Base-by-base conservation (phyloP, 176 grass and related monocot genomes). In the Bolboschoenus planiculmis region DNA sequence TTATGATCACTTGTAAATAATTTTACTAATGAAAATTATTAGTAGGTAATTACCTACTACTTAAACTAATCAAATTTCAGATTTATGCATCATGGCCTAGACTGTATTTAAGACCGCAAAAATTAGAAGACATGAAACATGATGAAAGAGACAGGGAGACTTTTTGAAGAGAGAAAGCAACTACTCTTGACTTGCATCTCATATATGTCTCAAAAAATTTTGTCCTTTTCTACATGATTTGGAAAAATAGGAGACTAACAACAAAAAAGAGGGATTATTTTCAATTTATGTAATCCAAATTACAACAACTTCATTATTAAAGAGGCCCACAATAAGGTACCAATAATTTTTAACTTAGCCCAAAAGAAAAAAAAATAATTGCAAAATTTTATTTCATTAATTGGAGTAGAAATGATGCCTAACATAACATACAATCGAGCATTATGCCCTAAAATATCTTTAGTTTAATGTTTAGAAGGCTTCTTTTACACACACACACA, bases 141-240 rank as follows among this genome's bases (percentile, higher is more conserved):
- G 2, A 70, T 21, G 36, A 20, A 21, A 40, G 35, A n/a, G 2
- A 70, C 7, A 62, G 8, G 30, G 10, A 72, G 37, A 43, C 67
- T 72, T 72, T 71, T 73, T n/a, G 21, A 46, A 47, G n/a, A 72
- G 60, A 65, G 39, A 73, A 47, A 73, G 68, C 68, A 73, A 73
- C 68, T 13, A 5, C 36, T 46, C 39, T 72, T 72, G 39, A 72
- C 36, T 6, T 71, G 66, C 66, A 44, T 26, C 39, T 26, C 39
- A 21, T 61, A 10, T 10, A 63, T 31, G 59, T 63, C 59, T 7
- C 5, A 40, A 72, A 44, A 23, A 26, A 2, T 21, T 68, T 70
- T 72, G 40, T 72, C 67, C 8, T 44, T n/a, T 43, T 72, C 8
- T 44, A 44, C 39, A 72, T 72, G 4, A 72, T 14, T 43, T 71